Evolutionary conservation across 768 basidiomycete genomes (phyloP).

Genomic region (Pleurotus pulmonarius): DNA sequence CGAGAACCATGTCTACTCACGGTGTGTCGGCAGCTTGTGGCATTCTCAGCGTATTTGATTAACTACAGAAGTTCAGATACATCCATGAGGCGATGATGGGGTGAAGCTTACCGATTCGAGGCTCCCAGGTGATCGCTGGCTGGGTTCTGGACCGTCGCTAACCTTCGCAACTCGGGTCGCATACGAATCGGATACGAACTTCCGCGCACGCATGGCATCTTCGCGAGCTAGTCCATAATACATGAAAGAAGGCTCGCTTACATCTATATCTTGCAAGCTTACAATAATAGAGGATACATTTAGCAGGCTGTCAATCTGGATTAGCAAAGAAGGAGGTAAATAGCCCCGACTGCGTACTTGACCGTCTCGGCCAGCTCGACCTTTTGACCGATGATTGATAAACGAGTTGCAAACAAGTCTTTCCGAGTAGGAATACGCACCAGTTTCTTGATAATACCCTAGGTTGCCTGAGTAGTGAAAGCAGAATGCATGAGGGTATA

Average conservation of each 20-base stretch:
- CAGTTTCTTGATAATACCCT: conserved; percentile 90
- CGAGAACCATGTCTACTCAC: conserved; percentile 33
- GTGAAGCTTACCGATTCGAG: conserved; percentile 43
- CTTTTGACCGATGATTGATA: conserved; percentile 26
- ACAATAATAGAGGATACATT: conserved; percentile 85
- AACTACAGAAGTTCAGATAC: conserved; percentile 18
- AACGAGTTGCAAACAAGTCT: not conserved
- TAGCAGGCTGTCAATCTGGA: conserved; percentile 53
- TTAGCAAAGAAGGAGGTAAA: not conserved
- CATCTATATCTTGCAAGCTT: conserved; percentile 16
- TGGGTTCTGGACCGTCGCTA: conserved; percentile 54
- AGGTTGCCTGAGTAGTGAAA: not conserved
- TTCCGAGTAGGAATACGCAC: conserved; percentile 26
- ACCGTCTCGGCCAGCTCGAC: conserved; percentile 79
- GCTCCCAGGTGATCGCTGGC: conserved; percentile 65
- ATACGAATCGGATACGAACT: conserved; percentile 44
- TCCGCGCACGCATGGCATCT: conserved; percentile 56
- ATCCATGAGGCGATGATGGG: not conserved
- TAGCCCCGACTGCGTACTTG: conserved; percentile 33
- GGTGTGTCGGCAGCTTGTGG: conserved; percentile 63
- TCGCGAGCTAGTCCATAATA: conserved; percentile 55
- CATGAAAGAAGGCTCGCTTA: not conserved
- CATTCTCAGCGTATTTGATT: conserved; percentile 54
- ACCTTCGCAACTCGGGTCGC: conserved; percentile 42
- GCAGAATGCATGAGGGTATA: not conserved